Evolutionary conservation across 2,329 filamentous ascomycete species (phyloP).

Genomic region (Nothophaeocryptopus gaeumannii): DNA sequence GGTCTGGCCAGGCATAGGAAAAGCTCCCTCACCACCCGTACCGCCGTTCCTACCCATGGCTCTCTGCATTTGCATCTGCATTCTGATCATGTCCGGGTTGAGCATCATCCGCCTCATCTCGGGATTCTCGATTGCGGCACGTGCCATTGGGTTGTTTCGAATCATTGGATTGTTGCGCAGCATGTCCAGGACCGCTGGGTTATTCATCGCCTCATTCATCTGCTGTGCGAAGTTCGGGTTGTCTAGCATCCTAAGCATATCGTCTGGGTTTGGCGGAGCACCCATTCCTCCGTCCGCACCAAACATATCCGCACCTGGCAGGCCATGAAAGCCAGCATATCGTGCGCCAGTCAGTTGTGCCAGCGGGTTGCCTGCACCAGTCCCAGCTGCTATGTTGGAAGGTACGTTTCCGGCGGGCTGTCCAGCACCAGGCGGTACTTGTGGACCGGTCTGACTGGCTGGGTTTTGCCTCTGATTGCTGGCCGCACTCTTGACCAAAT

Average conservation of each 20-base stretch:
- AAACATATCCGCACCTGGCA: conserved; percentile 85
- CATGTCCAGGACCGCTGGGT: conserved; percentile 91
- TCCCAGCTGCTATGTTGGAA: conserved; percentile 74
- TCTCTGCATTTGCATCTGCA: conserved; percentile 78
- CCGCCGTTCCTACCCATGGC: conserved; percentile 53
- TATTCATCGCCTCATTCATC: conserved; percentile 93
- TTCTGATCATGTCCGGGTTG: conserved; percentile 78
- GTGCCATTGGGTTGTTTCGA: conserved; percentile 81
- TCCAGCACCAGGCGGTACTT: conserved; percentile 41
- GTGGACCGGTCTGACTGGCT: conserved; percentile 47
- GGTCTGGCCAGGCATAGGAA: conserved; percentile 88
- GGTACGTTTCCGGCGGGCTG: conserved; percentile 62
- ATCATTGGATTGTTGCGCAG: conserved; percentile 65
- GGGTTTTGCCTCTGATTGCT: conserved; percentile 70
- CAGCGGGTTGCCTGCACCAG: conserved; percentile 79
- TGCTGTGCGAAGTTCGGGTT: conserved; percentile 82
- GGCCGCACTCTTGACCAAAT: conserved; percentile 92
- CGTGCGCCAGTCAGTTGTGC: conserved; percentile 87
- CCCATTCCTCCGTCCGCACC: conserved; percentile 96
- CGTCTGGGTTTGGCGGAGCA: conserved; percentile 75
- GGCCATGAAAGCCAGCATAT: conserved; percentile 85
- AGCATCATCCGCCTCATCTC: conserved; percentile 90
- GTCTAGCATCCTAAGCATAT: conserved; percentile 78
- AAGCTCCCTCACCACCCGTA: conserved; percentile 54
- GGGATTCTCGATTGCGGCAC: conserved; percentile 83